A percentile compares a stretch with the other conserved stretches of the same genome.
These are phyloP conservation scores for Populus nigra DNA, from an alignment of 345 rosid genomes.

Conservation along the genomic window DNA sequence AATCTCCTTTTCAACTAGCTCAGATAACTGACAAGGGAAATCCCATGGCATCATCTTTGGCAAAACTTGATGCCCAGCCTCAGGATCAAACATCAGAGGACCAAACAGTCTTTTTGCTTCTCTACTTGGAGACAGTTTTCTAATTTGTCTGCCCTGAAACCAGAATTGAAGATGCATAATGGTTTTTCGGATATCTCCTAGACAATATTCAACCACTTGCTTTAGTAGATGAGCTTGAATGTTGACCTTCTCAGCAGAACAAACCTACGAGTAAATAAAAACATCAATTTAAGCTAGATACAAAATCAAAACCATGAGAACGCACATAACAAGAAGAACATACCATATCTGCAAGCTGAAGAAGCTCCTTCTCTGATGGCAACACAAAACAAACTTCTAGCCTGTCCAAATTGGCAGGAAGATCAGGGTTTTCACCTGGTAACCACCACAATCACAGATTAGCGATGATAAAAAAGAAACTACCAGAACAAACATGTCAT, in stretches of 20 bases:
- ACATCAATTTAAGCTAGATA: neutral
- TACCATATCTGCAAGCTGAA: conserved; percentile 54
- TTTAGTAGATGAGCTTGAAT: conserved; percentile 52
- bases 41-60: conserved; percentile 65
- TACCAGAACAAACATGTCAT: conserved; percentile 5
- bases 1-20: conserved; percentile 71
- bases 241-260: conserved; percentile 60
- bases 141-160: conserved; percentile 64
- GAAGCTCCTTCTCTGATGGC: conserved; percentile 61
- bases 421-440: conserved; percentile 56
- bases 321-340: conserved; percentile 12
- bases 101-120: conserved; percentile 20
- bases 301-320: neutral
- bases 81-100: conserved; percentile 50
- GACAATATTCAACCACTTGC: conserved; percentile 49
- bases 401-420: conserved; percentile 72
- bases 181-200: conserved; percentile 75
- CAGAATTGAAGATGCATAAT: conserved; percentile 84
- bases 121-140: conserved; percentile 46
- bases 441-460: conserved; percentile 23
- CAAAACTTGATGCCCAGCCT: conserved; percentile 53
- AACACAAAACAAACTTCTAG: conserved; percentile 51
- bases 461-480: conserved; percentile 4
- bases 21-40: conserved; percentile 73
- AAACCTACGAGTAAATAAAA: conserved; percentile 46